Evolutionary conservation across 208 protist genomes (phyloP).

Genomic region (Leptomonas pyrrhocoris): DNA sequence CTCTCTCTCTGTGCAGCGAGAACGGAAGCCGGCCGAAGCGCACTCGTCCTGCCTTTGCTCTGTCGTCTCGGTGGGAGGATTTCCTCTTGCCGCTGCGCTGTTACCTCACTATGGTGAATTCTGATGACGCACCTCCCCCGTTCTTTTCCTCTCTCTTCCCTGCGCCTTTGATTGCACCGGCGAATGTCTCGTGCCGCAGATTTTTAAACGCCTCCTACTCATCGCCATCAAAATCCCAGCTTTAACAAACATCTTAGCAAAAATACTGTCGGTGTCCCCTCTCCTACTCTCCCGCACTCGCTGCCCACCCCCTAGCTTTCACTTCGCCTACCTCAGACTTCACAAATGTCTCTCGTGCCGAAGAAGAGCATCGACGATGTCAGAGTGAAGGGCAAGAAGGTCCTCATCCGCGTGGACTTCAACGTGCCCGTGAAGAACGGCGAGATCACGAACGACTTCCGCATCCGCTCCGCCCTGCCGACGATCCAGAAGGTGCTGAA

Average conservation of each 20-base stretch:
- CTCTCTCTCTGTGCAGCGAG: too few relatives aligned
- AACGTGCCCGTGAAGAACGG: constrained; percentile 98
- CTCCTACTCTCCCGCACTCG: background rate
- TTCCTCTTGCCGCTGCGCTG: too few relatives aligned
- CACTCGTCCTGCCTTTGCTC: too few relatives aligned
- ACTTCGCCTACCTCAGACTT: constrained; percentile 13
- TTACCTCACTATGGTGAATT: too few relatives aligned
- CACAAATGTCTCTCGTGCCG: constrained; percentile 53
- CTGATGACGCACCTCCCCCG: background rate
- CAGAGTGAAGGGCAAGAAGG: constrained; percentile 91
- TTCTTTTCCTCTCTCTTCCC: background rate
- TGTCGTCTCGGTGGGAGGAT: too few relatives aligned
- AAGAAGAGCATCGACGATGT: constrained; percentile 86
- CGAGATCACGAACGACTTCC: constrained; percentile 94
- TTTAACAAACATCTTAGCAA: background rate
- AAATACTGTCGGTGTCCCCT: background rate
- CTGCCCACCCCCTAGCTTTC: background rate
- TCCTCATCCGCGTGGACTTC: constrained; percentile 97
- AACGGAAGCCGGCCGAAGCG: too few relatives aligned
- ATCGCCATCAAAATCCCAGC: background rate
- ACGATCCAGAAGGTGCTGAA: constrained; percentile 96
- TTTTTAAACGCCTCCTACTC: background rate
- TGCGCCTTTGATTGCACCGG: too few relatives aligned
- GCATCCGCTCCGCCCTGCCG: constrained; percentile 95
- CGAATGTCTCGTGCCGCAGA: background rate